Percentiles rank a stretch among this genome's conserved stretches.
Evolutionary conservation across 345 rosid species (phyloP).

Genomic region (Streptanthus diversifolius): DNA sequence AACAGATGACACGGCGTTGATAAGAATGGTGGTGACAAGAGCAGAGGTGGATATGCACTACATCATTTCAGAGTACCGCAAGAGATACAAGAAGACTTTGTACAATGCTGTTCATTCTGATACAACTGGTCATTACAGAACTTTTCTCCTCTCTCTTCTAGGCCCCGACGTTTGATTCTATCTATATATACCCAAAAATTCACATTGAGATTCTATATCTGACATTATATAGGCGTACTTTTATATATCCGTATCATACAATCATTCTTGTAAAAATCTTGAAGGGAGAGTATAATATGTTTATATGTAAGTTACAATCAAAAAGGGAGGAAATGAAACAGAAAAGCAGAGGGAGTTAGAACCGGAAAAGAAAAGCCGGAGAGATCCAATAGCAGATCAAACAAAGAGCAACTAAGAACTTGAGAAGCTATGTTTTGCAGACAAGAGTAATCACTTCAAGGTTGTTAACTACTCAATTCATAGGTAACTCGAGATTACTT

Average conservation of each 20-base stretch:
- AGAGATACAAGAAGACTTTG: constrained; percentile 49
- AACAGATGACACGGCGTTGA: constrained; percentile 50
- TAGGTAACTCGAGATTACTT: neutral
- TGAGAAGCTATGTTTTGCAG: neutral
- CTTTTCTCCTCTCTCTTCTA: constrained; percentile 56
- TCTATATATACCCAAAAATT: neutral
- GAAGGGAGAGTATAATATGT: neutral
- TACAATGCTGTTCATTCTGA: constrained; percentile 54
- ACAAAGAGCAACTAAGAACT: neutral
- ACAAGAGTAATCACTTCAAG: neutral
- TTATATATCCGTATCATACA: neutral
- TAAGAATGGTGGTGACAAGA: constrained; percentile 54
- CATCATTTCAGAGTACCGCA: constrained; percentile 45
- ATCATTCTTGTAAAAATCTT: constrained; percentile 1
- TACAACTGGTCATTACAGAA: constrained; percentile 51
- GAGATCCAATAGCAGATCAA: neutral
- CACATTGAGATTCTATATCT: neutral
- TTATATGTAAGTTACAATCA: neutral
- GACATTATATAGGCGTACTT: neutral
- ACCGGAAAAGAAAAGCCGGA: neutral
- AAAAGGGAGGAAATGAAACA: neutral
- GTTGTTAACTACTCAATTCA: neutral
- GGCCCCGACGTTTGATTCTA: constrained; percentile 34
- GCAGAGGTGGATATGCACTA: constrained; percentile 56
- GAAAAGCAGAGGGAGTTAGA: neutral